A percentile compares a stretch with the other conserved stretches of the same genome.
phyloP scores from a whole-genome alignment of 164 flowering plant genomes.

The Chimonanthus praecox region DNA sequence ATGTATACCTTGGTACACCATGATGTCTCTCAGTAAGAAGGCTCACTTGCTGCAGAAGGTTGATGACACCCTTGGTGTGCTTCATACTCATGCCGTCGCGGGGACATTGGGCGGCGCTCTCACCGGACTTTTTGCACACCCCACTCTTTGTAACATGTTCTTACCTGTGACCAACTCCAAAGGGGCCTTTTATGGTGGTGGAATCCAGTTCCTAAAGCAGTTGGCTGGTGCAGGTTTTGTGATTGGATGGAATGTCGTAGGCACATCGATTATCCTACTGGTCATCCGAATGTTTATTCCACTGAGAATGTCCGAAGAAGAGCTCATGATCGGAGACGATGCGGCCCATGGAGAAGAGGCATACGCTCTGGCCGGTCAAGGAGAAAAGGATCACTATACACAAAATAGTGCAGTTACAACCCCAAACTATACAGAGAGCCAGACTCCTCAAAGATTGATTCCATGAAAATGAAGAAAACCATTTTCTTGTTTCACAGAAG shows the following conservation, averaged over 20 bases:
- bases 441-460: background rate
- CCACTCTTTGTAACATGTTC: constrained; percentile 20
- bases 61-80: constrained; percentile 19
- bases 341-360: constrained; percentile 37
- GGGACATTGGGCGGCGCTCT: constrained; percentile 32
- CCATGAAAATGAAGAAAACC: no score
- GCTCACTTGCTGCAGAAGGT: constrained; percentile 11
- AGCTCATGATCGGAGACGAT: constrained; percentile 26
- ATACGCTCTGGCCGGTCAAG: constrained; percentile 23
- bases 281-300: constrained; percentile 15
- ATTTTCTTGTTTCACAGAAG: no score
- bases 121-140: constrained; percentile 24
- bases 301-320: constrained; percentile 23
- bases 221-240: constrained; percentile 15
- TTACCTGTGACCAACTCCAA: constrained; percentile 11
- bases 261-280: constrained; percentile 17
- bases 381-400: constrained; percentile 9
- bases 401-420: background rate
- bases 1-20: constrained; percentile 25
- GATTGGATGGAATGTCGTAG: constrained; percentile 14
- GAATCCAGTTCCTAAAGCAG: constrained; percentile 17
- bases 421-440: background rate
- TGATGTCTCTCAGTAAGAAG: constrained; percentile 21
- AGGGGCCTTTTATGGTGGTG: constrained; percentile 22
- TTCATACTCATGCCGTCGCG: constrained; percentile 28